These are phyloP conservation scores for Tinospora cordifolia DNA, from an alignment of 164 flowering plant species.

Conservation along the genomic window DNA sequence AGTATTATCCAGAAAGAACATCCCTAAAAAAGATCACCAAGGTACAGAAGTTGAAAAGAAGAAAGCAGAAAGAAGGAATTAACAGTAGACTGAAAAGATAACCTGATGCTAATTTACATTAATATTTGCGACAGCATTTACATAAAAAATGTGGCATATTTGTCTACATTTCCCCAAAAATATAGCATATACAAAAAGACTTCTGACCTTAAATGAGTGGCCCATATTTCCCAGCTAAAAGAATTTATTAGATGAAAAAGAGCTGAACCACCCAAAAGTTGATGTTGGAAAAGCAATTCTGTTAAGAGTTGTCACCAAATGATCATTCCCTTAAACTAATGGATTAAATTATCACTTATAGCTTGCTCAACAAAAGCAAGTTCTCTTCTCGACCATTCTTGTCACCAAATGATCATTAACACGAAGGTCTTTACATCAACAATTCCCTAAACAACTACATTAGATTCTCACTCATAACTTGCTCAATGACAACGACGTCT, in stretches of 20 bases:
- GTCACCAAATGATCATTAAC: not conserved
- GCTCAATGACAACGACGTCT: not conserved
- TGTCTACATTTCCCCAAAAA: not conserved
- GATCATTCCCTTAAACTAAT: not conserved
- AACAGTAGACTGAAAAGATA: not conserved
- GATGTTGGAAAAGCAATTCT: not conserved
- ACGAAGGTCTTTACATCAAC: too few relatives aligned
- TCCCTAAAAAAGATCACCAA: not conserved
- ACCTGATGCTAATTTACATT: not conserved
- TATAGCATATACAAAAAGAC: not conserved
- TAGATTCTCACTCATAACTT: not conserved
- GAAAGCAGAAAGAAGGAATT: not conserved
- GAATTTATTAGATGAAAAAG: not conserved
- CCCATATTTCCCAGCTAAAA: not conserved
- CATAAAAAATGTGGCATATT: not conserved
- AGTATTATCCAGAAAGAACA: not conserved
- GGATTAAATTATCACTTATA: not conserved
- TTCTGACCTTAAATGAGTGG: not conserved
- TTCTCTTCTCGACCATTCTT: not conserved
- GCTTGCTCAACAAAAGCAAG: not conserved
- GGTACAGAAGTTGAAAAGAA: not conserved
- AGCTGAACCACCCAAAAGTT: not conserved
- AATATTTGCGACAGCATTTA: not conserved
- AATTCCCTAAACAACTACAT: not conserved
- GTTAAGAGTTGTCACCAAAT: not conserved